Base-by-base conservation (phyloP, 1,284 basidiomycete species). In the Apiotrichum brassicae region DNA sequence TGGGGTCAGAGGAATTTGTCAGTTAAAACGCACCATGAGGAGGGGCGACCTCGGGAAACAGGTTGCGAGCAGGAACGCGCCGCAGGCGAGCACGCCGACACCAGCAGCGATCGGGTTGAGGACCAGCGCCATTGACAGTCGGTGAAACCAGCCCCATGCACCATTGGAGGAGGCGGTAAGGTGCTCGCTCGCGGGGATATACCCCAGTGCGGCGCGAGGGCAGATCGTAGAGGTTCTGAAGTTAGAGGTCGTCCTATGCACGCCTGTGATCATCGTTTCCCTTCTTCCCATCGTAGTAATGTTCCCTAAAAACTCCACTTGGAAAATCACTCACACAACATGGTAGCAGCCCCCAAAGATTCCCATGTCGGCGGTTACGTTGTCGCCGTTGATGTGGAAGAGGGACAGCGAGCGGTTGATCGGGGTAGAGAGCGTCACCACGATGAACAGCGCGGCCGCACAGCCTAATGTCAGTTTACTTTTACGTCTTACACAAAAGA, bases 361-460 rank as follows among this genome's bases (percentile, higher is more conserved):
- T 24, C 67, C 67, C 7, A 63, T 39, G 45, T 64, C 60, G 20
- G 53, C 62, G 0, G 11, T 26, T 7, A 51, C 49, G 35, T 26
- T 47, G 1, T 48, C 72, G 4, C 81, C 78, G 23, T 76, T 63
- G 46, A 89, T 70, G 37, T 75, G 63, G 40, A 88, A 73, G 23
- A 89, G 75, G 68, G 84, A 86, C 38, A 89, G 79, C 28, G 79
- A 66, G 65, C 84, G 83, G 68, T 83, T 81, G 68, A 88, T 83
- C 3, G 86, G 81, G 22, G 84, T 69, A 6, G 85, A 87, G 53
- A 88, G 71, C 5, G 82, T 83, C 47, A 85, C 82, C 49, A 88
- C 77, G 22, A 88, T 76, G 50, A 84, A 79, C 42, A 88, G 78
- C n/a, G 85, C 41, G 67, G 84, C 86, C 7, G 82, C 77, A 3